Base-by-base conservation (phyloP, 129 eudicot species). In the Flaveria linearis region DNA sequence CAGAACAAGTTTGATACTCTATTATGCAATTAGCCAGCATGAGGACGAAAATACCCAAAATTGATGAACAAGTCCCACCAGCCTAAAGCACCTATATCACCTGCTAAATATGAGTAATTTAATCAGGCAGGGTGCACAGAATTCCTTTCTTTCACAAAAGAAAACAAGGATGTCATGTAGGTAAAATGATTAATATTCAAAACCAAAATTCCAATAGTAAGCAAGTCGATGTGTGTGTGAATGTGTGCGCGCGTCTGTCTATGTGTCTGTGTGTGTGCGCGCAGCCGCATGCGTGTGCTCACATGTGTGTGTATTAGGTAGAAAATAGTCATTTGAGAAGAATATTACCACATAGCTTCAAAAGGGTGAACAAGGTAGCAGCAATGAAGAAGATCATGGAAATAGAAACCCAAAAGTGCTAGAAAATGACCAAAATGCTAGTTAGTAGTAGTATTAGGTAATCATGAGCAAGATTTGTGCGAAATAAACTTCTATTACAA, bases 21-120 rank as follows among this genome's bases (percentile, higher is more conserved):
- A 8, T 30, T 53, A 71, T 30, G 20, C 26, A 25, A 23, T 63
- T 55, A 41, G 46, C 45, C 0, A 52, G 67, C 10, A 41, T 8
- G 17, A 64, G 39, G 75, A 53, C 57, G 49, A 28, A 30, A 60
- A 77, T 90, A 93, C 98, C 97, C 96, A 64, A 84, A 93, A 82
- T 86, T 93, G 68, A 90, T 89, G 80, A 93, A 90, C 72, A 93
- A 81, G 81, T 93, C 98, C 98, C 97, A 93, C 98, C 98, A 93
- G 76, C 96, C 94, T 68, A 90, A 86, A 66, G 94, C 91, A 49
- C 82, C 89, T 14, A 89, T 78, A 85, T 93, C 90, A 78, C 95
- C 98, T 93, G 89, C 86, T 86, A 77, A 75, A 84, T 56, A 66
- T 45, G 20, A 55, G 57, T 60, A 73, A 76, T 49, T 47, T 55